Conservation (phyloP, 148 eudicot genomes). For the Arctostaphylos glauca region DNA sequence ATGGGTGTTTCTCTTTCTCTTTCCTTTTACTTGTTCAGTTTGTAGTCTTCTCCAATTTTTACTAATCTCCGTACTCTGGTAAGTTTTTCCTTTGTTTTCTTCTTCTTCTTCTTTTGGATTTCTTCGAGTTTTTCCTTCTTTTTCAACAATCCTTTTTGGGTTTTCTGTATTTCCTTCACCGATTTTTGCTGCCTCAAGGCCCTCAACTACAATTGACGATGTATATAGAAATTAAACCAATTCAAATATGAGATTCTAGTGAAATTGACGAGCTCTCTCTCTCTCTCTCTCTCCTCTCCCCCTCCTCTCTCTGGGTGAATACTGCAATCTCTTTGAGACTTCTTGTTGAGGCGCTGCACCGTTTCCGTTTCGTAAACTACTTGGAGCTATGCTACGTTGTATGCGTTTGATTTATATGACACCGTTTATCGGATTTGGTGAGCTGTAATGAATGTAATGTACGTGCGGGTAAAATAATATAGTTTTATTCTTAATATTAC, state of each 20-base stretch:
- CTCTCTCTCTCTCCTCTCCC: neutral
- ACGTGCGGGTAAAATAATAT: too few species aligned
- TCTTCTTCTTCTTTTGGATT: neutral
- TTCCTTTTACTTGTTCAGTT: neutral
- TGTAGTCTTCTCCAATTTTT: neutral
- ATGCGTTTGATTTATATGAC: too few species aligned
- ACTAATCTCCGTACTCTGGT: neutral
- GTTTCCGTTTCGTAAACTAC: too few species aligned
- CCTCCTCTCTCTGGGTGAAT: neutral
- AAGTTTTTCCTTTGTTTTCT: neutral
- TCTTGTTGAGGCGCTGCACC: too few species aligned
- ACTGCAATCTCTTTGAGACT: too few species aligned
- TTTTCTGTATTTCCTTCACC: neutral
- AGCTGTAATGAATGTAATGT: too few species aligned
- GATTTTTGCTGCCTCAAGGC: neutral
- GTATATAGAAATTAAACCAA: constrained; percentile 10
- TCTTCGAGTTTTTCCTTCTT: neutral
- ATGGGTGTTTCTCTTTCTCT: neutral
- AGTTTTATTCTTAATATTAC: too few species aligned
- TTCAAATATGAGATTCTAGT: constrained; percentile 9
- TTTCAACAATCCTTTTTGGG: neutral
- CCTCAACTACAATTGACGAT: constrained; percentile 5
- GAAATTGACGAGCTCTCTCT: neutral
- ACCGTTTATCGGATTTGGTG: too few species aligned
- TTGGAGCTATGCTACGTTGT: too few species aligned